Evolutionary conservation across 2,329 filamentous ascomycete species (phyloP), one percentile per base, ranked within the genome.

Genomic region (Hymenoscyphus fraxineus): DNA sequence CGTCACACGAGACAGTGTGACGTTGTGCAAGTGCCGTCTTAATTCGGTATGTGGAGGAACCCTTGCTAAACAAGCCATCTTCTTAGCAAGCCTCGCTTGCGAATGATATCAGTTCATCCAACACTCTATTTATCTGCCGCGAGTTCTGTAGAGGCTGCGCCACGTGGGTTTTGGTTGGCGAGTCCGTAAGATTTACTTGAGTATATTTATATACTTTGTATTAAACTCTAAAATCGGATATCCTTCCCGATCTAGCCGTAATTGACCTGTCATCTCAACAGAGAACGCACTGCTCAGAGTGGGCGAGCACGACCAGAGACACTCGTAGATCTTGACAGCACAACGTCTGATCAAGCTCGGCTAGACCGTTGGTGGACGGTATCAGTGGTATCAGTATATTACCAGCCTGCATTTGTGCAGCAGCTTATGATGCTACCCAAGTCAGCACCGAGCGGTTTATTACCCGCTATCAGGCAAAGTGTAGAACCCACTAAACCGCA

Each of bases 381-480:
- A 54, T 19, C 22, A 27, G 13, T 4, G 19, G 47, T 54, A 54
- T 19, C 22, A 27, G 13, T 4, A 19, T 22, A 54, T 54, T 3
- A 19, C 47, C 47, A 54, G 15, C 22, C 22, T 54, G 47, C 19
- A 9, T 22, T 51, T 35, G 35, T 35, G 9, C 44, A 22, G 44
- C 44, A 51, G n/a, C 9, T 51, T 22, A 12, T n/a, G 22, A 13
- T 51, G 7, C 19, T 54, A 54, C 47, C 47, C 19, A 54, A 54
- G 27, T 3, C 27, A 27, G 47, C 47, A 54, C 19, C 19, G 19
- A 27, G 10, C 47, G 47, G 47, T 54, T 27, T 19, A 27, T 54
- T 54, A 54, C 47, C 47, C 47, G 47, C 13, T 27, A 54, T 54
- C 47, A 54, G 47, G 47, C 47, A 54, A 54, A 54, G 47, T n/a